Percentiles rank a stretch among this genome's conserved stretches.
phyloP scores from a whole-genome alignment of 495 filamentous ascomycete genomes.

The Chaetomium tenue region DNA sequence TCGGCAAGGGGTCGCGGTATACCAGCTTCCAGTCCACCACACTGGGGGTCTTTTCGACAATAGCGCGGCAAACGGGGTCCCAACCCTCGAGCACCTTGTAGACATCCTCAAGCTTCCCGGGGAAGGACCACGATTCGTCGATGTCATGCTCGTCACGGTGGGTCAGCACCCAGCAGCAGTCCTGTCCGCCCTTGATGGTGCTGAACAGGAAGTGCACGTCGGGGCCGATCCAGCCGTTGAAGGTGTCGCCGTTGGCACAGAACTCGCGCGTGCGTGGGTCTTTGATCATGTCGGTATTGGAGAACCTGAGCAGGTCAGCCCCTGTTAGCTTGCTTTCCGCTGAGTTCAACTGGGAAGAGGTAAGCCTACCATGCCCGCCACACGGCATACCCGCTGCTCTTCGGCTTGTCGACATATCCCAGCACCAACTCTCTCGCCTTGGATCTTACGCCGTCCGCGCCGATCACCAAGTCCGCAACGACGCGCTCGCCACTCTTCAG shows the following conservation, averaged over 20 bases:
- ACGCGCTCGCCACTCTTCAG: conserved; percentile 53
- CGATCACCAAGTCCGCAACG: conserved; percentile 55
- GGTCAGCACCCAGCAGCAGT: conserved; percentile 65
- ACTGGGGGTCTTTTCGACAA: conserved; percentile 60
- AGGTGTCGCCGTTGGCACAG: conserved; percentile 61
- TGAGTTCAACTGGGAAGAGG: neutral
- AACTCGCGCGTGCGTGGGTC: conserved; percentile 59
- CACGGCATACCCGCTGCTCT: conserved; percentile 58
- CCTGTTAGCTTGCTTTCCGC: too few relatives aligned
- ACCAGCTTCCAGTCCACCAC: conserved; percentile 68
- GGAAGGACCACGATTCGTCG: conserved; percentile 61
- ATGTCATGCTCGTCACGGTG: conserved; percentile 60
- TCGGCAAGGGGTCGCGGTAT: conserved; percentile 61
- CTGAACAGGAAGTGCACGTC: conserved; percentile 61
- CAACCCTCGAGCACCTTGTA: conserved; percentile 60
- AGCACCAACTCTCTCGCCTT: conserved; percentile 58
- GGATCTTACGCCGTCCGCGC: conserved; percentile 59
- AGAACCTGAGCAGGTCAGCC: conserved; percentile 43
- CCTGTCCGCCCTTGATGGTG: conserved; percentile 58
- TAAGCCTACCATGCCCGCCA: conserved; percentile 55
- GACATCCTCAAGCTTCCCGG: conserved; percentile 57
- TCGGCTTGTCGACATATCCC: conserved; percentile 59
- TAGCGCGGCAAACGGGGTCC: conserved; percentile 57
- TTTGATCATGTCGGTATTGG: conserved; percentile 58
- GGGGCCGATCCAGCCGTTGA: conserved; percentile 60